These are phyloP conservation scores for Rhizopus delemar DNA, from an alignment of 371 early-diverging fungal genomes.

Conservation along the genomic window DNA sequence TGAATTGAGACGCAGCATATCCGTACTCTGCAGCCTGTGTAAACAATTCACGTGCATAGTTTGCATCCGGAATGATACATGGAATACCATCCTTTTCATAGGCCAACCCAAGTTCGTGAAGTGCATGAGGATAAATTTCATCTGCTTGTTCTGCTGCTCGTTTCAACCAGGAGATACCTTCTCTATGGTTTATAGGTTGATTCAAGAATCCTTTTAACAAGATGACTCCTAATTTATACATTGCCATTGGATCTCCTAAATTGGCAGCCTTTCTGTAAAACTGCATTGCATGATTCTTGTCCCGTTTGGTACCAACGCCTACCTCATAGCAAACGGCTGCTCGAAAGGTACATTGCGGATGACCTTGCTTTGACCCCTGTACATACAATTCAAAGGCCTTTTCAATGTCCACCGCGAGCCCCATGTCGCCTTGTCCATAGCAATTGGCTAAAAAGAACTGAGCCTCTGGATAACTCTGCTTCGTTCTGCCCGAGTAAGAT, in stretches of 20 bases:
- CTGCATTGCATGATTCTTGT: slow-evolving; percentile 81
- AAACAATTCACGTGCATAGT: slow-evolving; percentile 87
- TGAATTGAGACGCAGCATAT: slow-evolving; percentile 91
- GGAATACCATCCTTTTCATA: slow-evolving; percentile 84
- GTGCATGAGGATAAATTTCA: slow-evolving; percentile 87
- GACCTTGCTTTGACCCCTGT: slow-evolving; percentile 90
- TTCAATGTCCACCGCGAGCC: slow-evolving; percentile 79
- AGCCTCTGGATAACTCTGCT: slow-evolving; percentile 79
- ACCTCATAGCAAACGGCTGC: slow-evolving; percentile 95
- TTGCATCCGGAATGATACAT: slow-evolving; percentile 77
- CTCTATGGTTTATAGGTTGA: slow-evolving; percentile 73
- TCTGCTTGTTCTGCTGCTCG: slow-evolving; percentile 88
- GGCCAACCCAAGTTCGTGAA: slow-evolving; percentile 89
- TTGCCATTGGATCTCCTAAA: slow-evolving; percentile 88
- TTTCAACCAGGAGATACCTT: slow-evolving; percentile 92
- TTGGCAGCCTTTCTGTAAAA: slow-evolving; percentile 94
- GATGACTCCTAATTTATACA: slow-evolving; percentile 94
- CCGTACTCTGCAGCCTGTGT: slow-evolving; percentile 91
- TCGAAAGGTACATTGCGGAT: slow-evolving; percentile 92
- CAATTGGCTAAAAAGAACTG: slow-evolving; percentile 90
- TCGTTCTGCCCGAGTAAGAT: slow-evolving; percentile 63
- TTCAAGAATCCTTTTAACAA: slow-evolving; percentile 78
- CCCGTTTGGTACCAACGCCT: slow-evolving; percentile 90
- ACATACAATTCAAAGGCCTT: slow-evolving; percentile 88
- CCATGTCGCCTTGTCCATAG: slow-evolving; percentile 75